Evolutionary conservation across 495 filamentous ascomycete species (phyloP).

Genomic region (Halenospora varia): DNA sequence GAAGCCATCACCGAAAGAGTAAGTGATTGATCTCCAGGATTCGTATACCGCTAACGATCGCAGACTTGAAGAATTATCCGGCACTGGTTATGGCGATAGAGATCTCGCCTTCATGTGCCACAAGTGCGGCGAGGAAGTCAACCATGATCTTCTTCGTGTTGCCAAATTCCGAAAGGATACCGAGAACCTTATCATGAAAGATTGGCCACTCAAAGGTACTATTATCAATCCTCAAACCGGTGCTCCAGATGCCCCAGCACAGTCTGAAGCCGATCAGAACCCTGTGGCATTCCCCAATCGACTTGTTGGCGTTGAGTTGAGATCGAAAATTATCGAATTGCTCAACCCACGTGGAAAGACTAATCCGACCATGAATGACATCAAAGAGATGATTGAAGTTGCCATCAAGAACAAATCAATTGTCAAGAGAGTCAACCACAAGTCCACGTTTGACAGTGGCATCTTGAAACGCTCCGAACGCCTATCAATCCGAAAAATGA

Average conservation of each 20-base stretch:
- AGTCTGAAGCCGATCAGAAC: slow-evolving; percentile 9
- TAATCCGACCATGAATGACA: slow-evolving; percentile 36
- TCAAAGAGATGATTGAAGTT: slow-evolving; percentile 40
- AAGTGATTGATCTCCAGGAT: neutral
- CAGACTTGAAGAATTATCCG: slow-evolving; percentile 22
- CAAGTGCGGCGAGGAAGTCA: slow-evolving; percentile 17
- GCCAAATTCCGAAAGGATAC: slow-evolving; percentile 27
- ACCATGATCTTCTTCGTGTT: slow-evolving; percentile 26
- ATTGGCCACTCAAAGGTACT: slow-evolving; percentile 47
- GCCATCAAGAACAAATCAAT: slow-evolving; percentile 26
- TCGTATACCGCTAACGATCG: neutral
- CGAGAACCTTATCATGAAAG: slow-evolving; percentile 23
- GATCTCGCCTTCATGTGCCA: slow-evolving; percentile 41
- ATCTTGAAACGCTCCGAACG: slow-evolving; percentile 26
- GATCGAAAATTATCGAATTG: slow-evolving; percentile 31
- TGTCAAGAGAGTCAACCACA: slow-evolving; percentile 16
- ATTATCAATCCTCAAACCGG: slow-evolving; percentile 41
- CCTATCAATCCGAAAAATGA: slow-evolving; percentile 64
- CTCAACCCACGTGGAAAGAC: slow-evolving; percentile 13
- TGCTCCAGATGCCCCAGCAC: slow-evolving; percentile 19
- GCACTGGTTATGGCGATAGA: slow-evolving; percentile 65
- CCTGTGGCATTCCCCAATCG: slow-evolving; percentile 58
- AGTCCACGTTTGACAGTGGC: slow-evolving; percentile 3
- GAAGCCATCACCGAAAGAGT: slow-evolving; percentile 13
- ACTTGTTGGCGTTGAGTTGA: slow-evolving; percentile 42